Base-by-base conservation (phyloP, 441 rosid genomes). In the Syzygium malaccense region DNA sequence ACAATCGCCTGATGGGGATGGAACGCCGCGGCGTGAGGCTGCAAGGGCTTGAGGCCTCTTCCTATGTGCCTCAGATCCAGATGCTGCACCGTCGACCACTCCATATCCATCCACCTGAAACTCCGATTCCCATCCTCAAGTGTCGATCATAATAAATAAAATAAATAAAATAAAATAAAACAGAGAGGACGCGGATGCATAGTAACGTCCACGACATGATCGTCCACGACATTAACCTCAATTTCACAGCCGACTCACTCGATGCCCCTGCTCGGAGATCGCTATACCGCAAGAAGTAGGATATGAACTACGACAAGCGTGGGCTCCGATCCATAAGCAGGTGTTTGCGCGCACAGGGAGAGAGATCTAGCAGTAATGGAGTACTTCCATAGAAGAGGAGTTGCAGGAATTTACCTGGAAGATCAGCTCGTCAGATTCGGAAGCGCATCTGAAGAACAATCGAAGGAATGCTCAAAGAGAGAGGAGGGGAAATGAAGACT, bases 51-150 rank as follows among this genome's bases (percentile, higher is more conserved):
- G 51, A 93, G 93, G 86, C 96, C 97, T 54, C 98, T 95, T 75
- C 95, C 96, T 14, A 97, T 95, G 85, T 97, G 98, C n/a, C 95
- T 94, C 58, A 97, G 95, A 94, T 97, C 98, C 92, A 96, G 96
- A 92, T 98, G 99, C 93, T 98, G 99, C 91, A 98, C 95, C 89
- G 99, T 96, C 26, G 96, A 88, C 99, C 99, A 98, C 96, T 98
- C 99, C 99, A 98, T 98, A 48, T 85, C 87, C 87, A 88, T 85
- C 45, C 87, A 86, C 45, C 86, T 87, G 68, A 62, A 66, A 66
- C 62, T 53, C 19, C 83, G n/a, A 71, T 37, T 71, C 83, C 83
- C 80, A 71, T 71, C 26, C 83, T 71, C 51, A 71, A 71, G 28
- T 7, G 15, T 37, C 51, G 83, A 20, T 30, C 7, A 55, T 55